These are phyloP conservation scores for Nemania diffusa DNA, from an alignment of 2,329 filamentous ascomycete species.

Conservation along the genomic window DNA sequence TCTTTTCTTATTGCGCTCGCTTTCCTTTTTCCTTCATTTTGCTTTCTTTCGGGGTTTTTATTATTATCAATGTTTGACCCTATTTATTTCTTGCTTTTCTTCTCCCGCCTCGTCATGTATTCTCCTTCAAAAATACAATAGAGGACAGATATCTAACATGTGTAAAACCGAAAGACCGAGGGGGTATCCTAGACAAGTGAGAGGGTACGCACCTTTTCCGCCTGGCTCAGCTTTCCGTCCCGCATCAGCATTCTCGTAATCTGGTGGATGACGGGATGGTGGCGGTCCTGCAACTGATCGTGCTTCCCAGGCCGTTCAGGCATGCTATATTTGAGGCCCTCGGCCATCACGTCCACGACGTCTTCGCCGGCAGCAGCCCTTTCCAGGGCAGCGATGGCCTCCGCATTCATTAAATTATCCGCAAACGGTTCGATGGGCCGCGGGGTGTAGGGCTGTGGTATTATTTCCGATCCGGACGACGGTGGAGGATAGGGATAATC, in stretches of 20 bases:
- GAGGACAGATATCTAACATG: slow-evolving; percentile 1
- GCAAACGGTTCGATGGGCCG: slow-evolving; percentile 41
- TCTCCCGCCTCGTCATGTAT: background rate
- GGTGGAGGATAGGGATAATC: slow-evolving; percentile 19
- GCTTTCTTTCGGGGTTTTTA: background rate
- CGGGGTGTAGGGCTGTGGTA: slow-evolving; percentile 25
- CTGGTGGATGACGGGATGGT: slow-evolving; percentile 86
- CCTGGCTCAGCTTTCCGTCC: slow-evolving; percentile 87
- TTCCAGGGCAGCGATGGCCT: slow-evolving; percentile 45
- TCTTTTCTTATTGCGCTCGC: background rate
- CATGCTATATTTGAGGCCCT: slow-evolving; percentile 81
- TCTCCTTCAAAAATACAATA: background rate
- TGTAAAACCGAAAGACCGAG: background rate
- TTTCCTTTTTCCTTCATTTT: background rate
- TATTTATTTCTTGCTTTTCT: too few relatives aligned
- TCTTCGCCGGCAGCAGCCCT: slow-evolving; percentile 45
- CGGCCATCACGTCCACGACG: slow-evolving; percentile 48
- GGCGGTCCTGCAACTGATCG: slow-evolving; percentile 78
- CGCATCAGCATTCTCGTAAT: slow-evolving; percentile 91
- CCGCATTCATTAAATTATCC: slow-evolving; percentile 46
- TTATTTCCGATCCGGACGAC: slow-evolving; percentile 14
- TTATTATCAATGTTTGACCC: background rate
- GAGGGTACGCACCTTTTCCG: slow-evolving; percentile 75
- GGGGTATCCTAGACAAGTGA: background rate
- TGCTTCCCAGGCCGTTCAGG: slow-evolving; percentile 67